Conservation (phyloP, 73 alveolate species). For the Tetrahymena malaccensis region DNA sequence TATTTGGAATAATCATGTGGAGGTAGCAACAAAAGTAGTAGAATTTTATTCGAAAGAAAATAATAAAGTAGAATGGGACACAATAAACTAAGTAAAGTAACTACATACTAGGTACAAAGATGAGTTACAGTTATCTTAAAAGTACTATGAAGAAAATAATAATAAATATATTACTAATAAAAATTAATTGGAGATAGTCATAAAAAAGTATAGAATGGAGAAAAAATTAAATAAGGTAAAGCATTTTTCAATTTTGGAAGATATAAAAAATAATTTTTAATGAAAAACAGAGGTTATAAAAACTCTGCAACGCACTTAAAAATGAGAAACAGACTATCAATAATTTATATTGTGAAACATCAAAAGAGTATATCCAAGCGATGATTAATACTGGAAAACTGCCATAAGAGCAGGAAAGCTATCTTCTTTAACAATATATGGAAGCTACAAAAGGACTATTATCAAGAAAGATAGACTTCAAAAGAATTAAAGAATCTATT, state of each 20-base stretch:
- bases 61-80: not conserved
- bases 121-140: not conserved
- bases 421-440: not conserved
- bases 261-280: not conserved
- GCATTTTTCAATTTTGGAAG: not conserved
- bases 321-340: not conserved
- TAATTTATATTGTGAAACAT: not conserved
- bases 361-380: not conserved
- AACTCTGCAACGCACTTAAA: not conserved
- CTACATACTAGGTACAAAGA: not conserved
- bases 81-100: not conserved
- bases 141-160: not conserved
- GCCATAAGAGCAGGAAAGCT: not conserved
- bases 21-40: not conserved
- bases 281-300: not conserved
- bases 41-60: not conserved
- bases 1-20: not conserved
- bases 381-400: not conserved
- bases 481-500: not conserved
- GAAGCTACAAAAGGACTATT: not conserved
- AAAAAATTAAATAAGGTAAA: not conserved
- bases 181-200: not conserved
- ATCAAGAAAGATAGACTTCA: not conserved
- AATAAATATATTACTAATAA: not conserved
- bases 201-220: not conserved